phyloP scores from a whole-genome alignment of 768 basidiomycete genomes.

The Tylopilus subfusipes region DNA sequence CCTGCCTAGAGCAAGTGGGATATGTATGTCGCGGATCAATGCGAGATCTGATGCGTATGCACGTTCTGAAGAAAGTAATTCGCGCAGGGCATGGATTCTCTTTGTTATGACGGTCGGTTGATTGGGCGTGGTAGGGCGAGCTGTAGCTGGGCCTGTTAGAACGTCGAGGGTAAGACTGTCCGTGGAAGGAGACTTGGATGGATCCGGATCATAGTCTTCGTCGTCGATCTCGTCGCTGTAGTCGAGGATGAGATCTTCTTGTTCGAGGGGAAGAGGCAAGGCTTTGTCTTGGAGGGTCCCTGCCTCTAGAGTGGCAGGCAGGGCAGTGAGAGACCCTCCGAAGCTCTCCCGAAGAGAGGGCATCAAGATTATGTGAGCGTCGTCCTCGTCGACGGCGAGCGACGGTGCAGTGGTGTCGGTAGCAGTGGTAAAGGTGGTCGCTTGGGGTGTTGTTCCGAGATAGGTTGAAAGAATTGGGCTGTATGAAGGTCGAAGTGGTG shows the following conservation, averaged over 20 bases:
- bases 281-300: conserved; percentile 31
- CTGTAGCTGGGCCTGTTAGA: conserved; percentile 2
- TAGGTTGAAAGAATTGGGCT: conserved; percentile 8
- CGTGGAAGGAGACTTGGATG: conserved; percentile 39
- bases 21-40: conserved; percentile 71
- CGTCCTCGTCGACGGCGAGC: conserved; percentile 12
- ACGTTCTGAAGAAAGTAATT: conserved; percentile 74
- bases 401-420: neutral
- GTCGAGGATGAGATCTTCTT: conserved; percentile 22
- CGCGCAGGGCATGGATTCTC: conserved; percentile 72
- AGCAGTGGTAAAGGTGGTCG: conserved; percentile 1
- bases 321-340: conserved; percentile 30
- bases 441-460: conserved; percentile 7
- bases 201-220: conserved; percentile 27
- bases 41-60: conserved; percentile 83
- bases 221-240: conserved; percentile 24
- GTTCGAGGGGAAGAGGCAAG: conserved; percentile 27
- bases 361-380: conserved; percentile 20
- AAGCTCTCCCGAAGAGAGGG: conserved; percentile 31
- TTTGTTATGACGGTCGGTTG: conserved; percentile 49
- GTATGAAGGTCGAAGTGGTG: conserved; percentile 25
- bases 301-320: conserved; percentile 30
- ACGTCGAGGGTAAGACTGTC: conserved; percentile 24
- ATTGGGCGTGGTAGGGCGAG: conserved; percentile 23
- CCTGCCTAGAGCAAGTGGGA: conserved; percentile 73